Evolutionary conservation across 768 basidiomycete genomes (phyloP).

Genomic region (Candolleomyces aberdarensis): DNA sequence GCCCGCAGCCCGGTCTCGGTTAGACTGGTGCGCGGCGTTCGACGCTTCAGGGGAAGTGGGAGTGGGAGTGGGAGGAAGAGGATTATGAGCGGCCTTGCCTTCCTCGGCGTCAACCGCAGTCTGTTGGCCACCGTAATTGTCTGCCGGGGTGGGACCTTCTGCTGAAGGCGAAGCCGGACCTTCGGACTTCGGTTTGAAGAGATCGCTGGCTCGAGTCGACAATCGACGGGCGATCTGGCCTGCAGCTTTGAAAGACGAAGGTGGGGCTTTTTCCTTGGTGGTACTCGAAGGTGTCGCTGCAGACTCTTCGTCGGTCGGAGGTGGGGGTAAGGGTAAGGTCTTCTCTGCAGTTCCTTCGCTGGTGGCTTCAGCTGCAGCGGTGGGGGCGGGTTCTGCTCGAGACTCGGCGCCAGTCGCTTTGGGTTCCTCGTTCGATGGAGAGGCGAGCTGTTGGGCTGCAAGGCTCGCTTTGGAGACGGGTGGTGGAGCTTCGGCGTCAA

Average conservation of each 20-base stretch:
- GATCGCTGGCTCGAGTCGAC: neutral
- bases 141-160: neutral
- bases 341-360: neutral
- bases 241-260: neutral
- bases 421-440: neutral
- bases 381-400: neutral
- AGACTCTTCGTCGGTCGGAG: neutral
- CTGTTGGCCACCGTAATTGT: neutral
- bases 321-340: neutral
- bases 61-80: neutral
- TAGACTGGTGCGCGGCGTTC: neutral
- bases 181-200: neutral
- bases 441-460: neutral
- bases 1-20: neutral
- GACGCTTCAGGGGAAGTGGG: neutral
- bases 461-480: neutral
- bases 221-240: neutral
- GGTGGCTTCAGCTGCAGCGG: neutral
- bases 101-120: neutral
- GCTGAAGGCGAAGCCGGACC: neutral
- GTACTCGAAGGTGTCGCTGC: neutral
- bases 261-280: neutral
- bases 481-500: neutral
- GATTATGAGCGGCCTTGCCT: neutral
- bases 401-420: neutral